Percentiles rank a stretch among this genome's conserved stretches.
Conservation (phyloP, 164 flowering plant genomes). For the Nymphaea thermarum region DNA sequence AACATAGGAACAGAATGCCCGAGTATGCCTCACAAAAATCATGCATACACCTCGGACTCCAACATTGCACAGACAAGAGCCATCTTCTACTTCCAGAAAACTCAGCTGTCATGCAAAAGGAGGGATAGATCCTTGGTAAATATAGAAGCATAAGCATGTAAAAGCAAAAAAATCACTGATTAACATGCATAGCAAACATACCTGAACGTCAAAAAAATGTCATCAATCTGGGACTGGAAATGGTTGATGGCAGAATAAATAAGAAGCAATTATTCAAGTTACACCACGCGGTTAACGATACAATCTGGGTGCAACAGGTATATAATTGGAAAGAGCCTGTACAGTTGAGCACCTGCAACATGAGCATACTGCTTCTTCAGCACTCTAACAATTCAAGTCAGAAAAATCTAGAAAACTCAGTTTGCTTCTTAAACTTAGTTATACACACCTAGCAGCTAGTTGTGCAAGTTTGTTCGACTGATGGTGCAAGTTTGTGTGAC, state of each 20-base stretch:
- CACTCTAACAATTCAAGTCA: no score
- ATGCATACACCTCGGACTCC: constrained; percentile 14
- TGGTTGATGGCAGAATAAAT: background rate
- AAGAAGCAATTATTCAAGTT: background rate
- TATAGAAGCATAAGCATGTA: background rate
- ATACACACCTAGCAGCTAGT: no score
- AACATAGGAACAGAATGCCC: constrained; percentile 2
- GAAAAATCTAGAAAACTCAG: no score
- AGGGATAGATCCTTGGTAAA: background rate
- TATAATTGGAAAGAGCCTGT: background rate
- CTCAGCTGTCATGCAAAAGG: background rate
- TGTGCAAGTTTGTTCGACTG: no score
- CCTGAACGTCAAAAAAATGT: background rate
- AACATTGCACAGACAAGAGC: background rate
- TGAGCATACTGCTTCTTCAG: background rate
- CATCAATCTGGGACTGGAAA: background rate
- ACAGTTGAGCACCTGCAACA: background rate
- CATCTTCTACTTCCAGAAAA: background rate
- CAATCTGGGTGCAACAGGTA: background rate
- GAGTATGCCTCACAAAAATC: constrained; percentile 23
- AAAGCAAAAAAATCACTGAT: background rate
- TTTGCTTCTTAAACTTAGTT: no score
- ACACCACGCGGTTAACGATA: background rate
- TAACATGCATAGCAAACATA: background rate
- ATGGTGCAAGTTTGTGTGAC: background rate